Percentiles rank a stretch among this genome's conserved stretches.
These are phyloP conservation scores for Phyllosticta ampelicida DNA, from an alignment of 2,329 filamentous ascomycete species.

Conservation along the genomic window DNA sequence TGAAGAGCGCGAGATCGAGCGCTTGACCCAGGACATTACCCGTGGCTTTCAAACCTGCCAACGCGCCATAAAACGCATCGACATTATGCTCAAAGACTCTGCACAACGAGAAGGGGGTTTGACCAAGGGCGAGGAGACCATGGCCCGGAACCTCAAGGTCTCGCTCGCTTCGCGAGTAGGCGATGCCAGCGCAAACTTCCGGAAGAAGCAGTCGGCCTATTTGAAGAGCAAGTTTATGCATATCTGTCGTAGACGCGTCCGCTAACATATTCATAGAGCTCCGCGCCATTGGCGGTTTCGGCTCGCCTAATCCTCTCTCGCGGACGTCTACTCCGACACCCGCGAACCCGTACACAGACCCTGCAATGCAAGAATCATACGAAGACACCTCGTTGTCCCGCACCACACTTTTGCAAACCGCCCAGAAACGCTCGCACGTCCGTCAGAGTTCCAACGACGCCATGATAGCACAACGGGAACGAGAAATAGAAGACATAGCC, in stretches of 20 bases:
- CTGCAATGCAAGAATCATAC: conserved; percentile 77
- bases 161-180: conserved; percentile 80
- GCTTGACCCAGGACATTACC: conserved; percentile 82
- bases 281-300: conserved; percentile 36
- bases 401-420: conserved; percentile 71
- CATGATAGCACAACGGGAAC: conserved; percentile 80
- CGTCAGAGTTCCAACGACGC: conserved; percentile 57
- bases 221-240: conserved; percentile 60
- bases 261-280: conserved; percentile 26
- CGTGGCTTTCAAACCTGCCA: conserved; percentile 84
- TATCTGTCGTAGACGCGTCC: background rate
- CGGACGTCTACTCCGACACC: conserved; percentile 34
- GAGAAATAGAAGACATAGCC: conserved; percentile 95
- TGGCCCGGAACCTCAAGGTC: conserved; percentile 94
- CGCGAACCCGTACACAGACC: conserved; percentile 64
- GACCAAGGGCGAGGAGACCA: conserved; percentile 76
- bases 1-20: conserved; percentile 86
- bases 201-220: conserved; percentile 96
- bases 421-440: conserved; percentile 46
- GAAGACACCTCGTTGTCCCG: conserved; percentile 88
- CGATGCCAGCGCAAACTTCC: conserved; percentile 80
- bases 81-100: conserved; percentile 74
- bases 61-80: conserved; percentile 74
- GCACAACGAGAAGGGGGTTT: conserved; percentile 56
- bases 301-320: conserved; percentile 39